A percentile compares a stretch with the other conserved stretches of the same genome.
phyloP scores from a whole-genome alignment of 176 grass and related monocot species.

The Aegilops tauschii region DNA sequence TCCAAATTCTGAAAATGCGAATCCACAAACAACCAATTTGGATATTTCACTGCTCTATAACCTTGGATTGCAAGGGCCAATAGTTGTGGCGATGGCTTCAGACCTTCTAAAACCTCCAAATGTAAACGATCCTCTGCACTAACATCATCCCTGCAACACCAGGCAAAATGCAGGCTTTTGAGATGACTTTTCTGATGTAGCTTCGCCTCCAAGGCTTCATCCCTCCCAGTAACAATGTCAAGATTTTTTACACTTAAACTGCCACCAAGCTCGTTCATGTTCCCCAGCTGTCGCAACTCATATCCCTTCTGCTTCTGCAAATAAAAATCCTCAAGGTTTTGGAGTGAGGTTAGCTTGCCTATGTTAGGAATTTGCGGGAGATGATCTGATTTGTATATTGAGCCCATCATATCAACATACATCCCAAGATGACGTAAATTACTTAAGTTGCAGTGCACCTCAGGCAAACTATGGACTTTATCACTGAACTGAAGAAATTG shows the following conservation, averaged over 20 bases:
- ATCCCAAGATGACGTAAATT: not conserved
- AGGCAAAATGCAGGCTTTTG: too few relatives aligned
- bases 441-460: not conserved
- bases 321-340: not conserved
- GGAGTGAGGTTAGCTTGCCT: slow-evolving; percentile 10
- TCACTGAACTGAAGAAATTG: not conserved
- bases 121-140: not conserved
- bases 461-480: not conserved
- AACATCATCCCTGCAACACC: not conserved
- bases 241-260: not conserved
- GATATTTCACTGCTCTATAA: not conserved
- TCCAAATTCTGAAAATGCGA: not conserved
- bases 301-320: slow-evolving; percentile 18
- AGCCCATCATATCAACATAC: not conserved
- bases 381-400: not conserved
- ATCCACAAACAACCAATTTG: not conserved
- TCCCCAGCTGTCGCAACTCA: not conserved
- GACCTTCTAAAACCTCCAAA: not conserved
- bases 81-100: not conserved
- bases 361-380: not conserved
- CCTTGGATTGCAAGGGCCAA: not conserved
- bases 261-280: slow-evolving; percentile 10
- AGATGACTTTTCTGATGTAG: too few relatives aligned
- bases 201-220: too few relatives aligned
- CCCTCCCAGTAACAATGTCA: too few relatives aligned